These are phyloP conservation scores for Colletotrichum melonis DNA, from an alignment of 2,329 filamentous ascomycete genomes.

Conservation along the genomic window DNA sequence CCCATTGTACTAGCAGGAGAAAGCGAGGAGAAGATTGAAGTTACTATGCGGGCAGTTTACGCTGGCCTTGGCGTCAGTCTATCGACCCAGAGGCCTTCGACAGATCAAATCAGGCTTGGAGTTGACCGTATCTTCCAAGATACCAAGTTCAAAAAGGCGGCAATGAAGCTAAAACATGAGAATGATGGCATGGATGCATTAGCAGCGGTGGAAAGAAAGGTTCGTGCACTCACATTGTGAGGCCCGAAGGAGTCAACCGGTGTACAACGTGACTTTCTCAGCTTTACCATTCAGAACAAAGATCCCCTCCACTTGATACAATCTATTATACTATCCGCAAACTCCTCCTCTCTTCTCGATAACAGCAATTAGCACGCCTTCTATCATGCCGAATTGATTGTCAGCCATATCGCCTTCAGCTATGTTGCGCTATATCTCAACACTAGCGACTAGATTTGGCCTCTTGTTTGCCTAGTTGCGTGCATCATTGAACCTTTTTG, in stretches of 20 bases:
- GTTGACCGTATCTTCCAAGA: slow-evolving; percentile 14
- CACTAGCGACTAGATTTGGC: no score
- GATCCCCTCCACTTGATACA: neutral
- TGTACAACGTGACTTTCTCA: neutral
- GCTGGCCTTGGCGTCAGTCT: slow-evolving; percentile 59
- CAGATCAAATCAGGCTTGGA: slow-evolving; percentile 27
- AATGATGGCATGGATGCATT: slow-evolving; percentile 11
- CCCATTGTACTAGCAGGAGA: slow-evolving; percentile 59
- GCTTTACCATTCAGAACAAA: neutral
- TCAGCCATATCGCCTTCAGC: no score
- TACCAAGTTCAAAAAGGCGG: slow-evolving; percentile 24
- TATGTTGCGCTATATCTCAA: no score
- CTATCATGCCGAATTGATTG: no score
- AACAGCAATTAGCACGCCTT: no score
- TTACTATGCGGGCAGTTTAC: slow-evolving; percentile 52
- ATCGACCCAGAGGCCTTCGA: slow-evolving; percentile 45
- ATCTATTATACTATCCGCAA: neutral
- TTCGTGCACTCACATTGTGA: neutral
- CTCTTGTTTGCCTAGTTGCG: neutral
- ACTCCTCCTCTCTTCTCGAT: no score
- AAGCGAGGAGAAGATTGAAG: slow-evolving; percentile 54
- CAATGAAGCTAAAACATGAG: slow-evolving; percentile 21
- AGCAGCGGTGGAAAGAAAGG: slow-evolving; percentile 3
- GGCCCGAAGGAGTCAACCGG: neutral
- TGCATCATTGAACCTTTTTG: neutral